phyloP scores from a whole-genome alignment of 257 asterid genomes.

The Hygrophila difformis region DNA sequence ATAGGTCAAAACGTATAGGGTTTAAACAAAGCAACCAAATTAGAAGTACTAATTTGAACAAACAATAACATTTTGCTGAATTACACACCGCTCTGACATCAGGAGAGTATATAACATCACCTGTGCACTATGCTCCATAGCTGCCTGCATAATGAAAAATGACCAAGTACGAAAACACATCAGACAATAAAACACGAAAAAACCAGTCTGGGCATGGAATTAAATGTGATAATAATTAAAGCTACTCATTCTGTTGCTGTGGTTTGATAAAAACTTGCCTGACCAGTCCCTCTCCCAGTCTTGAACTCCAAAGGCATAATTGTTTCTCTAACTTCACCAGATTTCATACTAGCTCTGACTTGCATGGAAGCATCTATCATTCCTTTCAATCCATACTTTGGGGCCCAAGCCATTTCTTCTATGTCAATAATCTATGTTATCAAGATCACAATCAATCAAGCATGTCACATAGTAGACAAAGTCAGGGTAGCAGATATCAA shows the following conservation, averaged over 20 bases:
- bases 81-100: conserved; percentile 88
- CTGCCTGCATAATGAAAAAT: conserved; percentile 50
- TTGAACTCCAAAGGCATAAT: conserved; percentile 95
- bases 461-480: neutral
- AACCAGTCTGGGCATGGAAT: conserved; percentile 1
- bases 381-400: conserved; percentile 89
- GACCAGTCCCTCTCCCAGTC: conserved; percentile 93
- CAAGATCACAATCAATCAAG: conserved; percentile 12
- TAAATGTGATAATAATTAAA: neutral
- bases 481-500: neutral
- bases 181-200: conserved; percentile 5
- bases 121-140: conserved; percentile 94
- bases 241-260: too few species aligned
- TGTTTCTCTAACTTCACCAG: conserved; percentile 33
- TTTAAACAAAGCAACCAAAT: conserved; percentile 9
- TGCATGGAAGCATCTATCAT: conserved; percentile 91
- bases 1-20: conserved; percentile 16
- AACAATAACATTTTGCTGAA: conserved; percentile 17
- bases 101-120: conserved; percentile 89
- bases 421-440: conserved; percentile 69
- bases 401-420: conserved; percentile 99
- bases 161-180: conserved; percentile 16
- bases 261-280: conserved; percentile 76
- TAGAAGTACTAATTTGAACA: neutral
- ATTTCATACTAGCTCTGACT: conserved; percentile 36